Percentiles rank a stretch among this genome's conserved stretches.
Conservation (phyloP, 768 basidiomycete species). For the Scleroderma bovista region DNA sequence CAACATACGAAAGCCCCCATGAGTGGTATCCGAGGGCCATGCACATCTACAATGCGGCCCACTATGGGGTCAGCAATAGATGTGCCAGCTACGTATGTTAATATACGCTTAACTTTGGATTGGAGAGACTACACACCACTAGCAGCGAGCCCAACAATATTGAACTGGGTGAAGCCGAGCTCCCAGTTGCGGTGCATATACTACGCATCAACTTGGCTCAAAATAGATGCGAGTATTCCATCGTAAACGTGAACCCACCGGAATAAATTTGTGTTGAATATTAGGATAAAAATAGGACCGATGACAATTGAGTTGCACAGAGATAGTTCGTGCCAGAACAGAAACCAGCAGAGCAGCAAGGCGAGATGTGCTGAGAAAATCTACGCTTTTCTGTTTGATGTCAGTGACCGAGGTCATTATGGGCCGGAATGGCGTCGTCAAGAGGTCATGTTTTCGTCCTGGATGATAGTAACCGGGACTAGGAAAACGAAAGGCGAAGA, state of each 20-base stretch:
- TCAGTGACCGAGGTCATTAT: too few relatives aligned
- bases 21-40: constrained; percentile 68
- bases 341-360: constrained; percentile 44
- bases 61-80: constrained; percentile 71
- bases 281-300: background rate
- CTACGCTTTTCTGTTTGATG: too few relatives aligned
- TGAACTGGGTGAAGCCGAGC: constrained; percentile 62
- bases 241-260: background rate
- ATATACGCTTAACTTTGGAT: constrained; percentile 51
- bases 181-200: constrained; percentile 79
- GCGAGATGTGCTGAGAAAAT: constrained; percentile 35
- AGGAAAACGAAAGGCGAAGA: too few relatives aligned
- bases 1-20: constrained; percentile 53
- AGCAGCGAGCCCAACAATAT: constrained; percentile 64
- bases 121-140: constrained; percentile 41
- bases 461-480: too few relatives aligned
- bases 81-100: constrained; percentile 66
- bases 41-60: constrained; percentile 72
- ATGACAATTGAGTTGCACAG: background rate
- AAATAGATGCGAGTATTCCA: background rate
- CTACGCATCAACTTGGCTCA: constrained; percentile 26
- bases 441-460: constrained; percentile 4
- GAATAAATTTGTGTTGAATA: constrained; percentile 5
- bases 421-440: too few relatives aligned
- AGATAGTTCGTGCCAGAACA: constrained; percentile 67